Evolutionary conservation across 1,139 yeast species (phyloP), one percentile per base, ranked within the genome.

Genomic region (Dujonia santamariae): DNA sequence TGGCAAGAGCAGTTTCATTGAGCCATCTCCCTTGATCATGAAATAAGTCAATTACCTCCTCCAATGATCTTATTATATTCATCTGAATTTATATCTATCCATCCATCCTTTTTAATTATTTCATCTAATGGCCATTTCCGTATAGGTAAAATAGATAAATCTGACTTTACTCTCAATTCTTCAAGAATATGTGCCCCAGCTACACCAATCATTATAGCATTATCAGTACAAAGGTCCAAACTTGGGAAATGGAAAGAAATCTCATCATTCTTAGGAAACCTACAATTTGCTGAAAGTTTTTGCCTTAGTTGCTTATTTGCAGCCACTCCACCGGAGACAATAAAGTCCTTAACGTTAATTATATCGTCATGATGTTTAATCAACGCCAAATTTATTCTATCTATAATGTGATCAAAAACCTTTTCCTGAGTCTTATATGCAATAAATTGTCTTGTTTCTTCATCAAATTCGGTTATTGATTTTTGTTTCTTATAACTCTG

Each of bases 271-370:
- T 33, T 18, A n/a, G n/a, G n/a, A n/a, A n/a, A n/a, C n/a, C n/a
- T n/a, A 17, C 12, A 22, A 7, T 43, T 43, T 0, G 50, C 45
- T 28, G 52, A 50, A 7, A 87, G 61, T 56, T 72, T 69, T 5
- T 52, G 39, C 32, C 97, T 63, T 14, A 92, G 64, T 15, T 67
- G 57, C 32, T 52, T 41, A 50, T 88, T 92, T 1, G 96, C 81
- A 1, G 94, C 95, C 1, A 92, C 97, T 4, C 98, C 98, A 6
- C 98, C 98, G 0, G 97, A 84, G 39, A 90, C 78, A 1, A 92
- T 85, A 46, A 90, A 72, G 43, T 78, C 77, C 17, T 59, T 54
- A 4, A 78, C 75, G 1, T 43, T 41, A 18, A 78, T 59, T 38
- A 65, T 63, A 2, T 65, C 63, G 21, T 60, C 59, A 3, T 59